phyloP scores from a whole-genome alignment of 164 flowering plant species.

The Tinospora cordifolia region DNA sequence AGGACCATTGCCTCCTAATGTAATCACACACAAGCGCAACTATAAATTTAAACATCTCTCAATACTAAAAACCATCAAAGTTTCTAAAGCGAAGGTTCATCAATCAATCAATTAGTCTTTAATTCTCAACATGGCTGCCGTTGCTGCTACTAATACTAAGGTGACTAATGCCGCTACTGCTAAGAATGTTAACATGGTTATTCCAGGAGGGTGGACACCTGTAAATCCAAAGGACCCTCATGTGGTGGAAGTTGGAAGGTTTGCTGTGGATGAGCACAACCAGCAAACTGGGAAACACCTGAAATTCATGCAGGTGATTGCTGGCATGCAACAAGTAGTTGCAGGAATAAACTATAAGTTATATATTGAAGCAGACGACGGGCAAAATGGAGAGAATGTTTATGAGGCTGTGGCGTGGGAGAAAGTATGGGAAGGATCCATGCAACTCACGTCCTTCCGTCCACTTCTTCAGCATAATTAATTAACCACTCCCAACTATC shows the following conservation, averaged over 20 bases:
- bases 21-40: too few relatives aligned
- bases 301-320: constrained; percentile 8
- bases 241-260: constrained; percentile 11
- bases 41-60: too few relatives aligned
- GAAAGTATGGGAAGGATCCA: constrained; percentile 16
- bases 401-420: constrained; percentile 21
- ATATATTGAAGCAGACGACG: background rate
- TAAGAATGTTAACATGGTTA: background rate
- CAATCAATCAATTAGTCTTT: too few relatives aligned
- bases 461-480: constrained; percentile 31
- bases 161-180: too few relatives aligned
- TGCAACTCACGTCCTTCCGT: constrained; percentile 17
- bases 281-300: constrained; percentile 2
- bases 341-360: constrained; percentile 20
- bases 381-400: background rate
- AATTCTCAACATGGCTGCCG: too few relatives aligned
- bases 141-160: too few relatives aligned
- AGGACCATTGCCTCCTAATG: too few relatives aligned
- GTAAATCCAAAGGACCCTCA: constrained; percentile 16
- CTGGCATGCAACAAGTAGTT: constrained; percentile 14
- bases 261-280: constrained; percentile 20
- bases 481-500: background rate
- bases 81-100: too few relatives aligned
- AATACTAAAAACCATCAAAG: too few relatives aligned
- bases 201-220: constrained; percentile 3